These are phyloP conservation scores for Aristolochia fimbriata DNA, from an alignment of 164 flowering plant genomes.

Conservation along the genomic window DNA sequence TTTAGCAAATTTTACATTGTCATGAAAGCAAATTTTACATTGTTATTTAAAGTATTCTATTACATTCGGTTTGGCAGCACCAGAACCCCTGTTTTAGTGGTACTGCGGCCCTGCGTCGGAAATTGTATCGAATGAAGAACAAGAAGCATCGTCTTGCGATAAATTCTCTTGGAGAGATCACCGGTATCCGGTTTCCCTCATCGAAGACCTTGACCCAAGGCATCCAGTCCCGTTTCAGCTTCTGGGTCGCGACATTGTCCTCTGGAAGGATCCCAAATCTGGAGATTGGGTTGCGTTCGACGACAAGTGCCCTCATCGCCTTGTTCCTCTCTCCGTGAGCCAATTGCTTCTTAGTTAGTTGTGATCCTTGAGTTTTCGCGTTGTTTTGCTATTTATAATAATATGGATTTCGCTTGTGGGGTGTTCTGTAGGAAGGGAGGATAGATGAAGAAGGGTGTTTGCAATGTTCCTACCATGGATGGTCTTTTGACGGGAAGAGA, in stretches of 20 bases:
- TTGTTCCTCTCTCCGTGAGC: constrained; percentile 84
- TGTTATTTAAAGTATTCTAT: too few species aligned
- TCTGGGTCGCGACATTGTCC: constrained; percentile 74
- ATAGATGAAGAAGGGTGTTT: constrained; percentile 83
- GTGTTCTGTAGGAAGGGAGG: constrained; percentile 63
- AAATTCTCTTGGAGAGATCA: constrained; percentile 87
- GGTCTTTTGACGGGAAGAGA: constrained; percentile 82
- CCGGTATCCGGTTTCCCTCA: constrained; percentile 90
- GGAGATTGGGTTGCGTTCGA: constrained; percentile 81
- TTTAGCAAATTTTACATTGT: too few species aligned
- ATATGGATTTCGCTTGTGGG: background rate
- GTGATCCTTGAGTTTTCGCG: background rate
- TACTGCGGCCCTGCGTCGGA: too few species aligned
- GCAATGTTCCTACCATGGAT: constrained; percentile 94
- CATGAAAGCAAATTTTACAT: too few species aligned
- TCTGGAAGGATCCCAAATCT: constrained; percentile 56
- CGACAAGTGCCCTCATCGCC: constrained; percentile 90
- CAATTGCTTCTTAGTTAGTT: background rate
- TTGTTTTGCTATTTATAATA: background rate
- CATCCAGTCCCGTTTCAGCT: constrained; percentile 86
- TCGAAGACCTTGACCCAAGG: constrained; percentile 73
- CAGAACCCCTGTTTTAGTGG: too few species aligned
- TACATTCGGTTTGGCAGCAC: too few species aligned
- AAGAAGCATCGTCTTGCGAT: too few species aligned
- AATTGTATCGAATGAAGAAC: too few species aligned